phyloP scores from a whole-genome alignment of 108 stramenopile genomes.

The Cyclotella distinguenda region DNA sequence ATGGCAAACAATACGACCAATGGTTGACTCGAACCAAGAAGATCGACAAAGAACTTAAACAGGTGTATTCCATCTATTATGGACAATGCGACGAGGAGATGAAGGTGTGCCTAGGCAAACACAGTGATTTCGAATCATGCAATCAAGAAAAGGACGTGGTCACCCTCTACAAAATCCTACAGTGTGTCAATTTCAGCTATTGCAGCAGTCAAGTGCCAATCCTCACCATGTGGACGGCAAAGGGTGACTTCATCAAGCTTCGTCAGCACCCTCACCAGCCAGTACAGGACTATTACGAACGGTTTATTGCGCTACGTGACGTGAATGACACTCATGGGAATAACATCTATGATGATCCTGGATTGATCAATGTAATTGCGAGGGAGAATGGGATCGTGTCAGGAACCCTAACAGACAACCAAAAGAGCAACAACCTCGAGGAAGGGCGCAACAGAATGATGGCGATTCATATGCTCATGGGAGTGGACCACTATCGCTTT shows the following conservation, averaged over 20 bases:
- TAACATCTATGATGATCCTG: neutral
- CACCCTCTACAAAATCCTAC: neutral
- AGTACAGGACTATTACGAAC: neutral
- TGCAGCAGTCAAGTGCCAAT: neutral
- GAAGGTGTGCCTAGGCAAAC: neutral
- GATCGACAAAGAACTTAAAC: neutral
- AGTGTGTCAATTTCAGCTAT: neutral
- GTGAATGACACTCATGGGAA: neutral
- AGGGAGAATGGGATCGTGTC: neutral
- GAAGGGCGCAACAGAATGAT: neutral
- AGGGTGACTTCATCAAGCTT: no score
- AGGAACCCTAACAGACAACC: neutral
- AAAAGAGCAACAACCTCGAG: neutral
- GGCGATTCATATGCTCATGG: no score
- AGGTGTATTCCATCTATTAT: neutral
- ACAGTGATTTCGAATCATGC: neutral
- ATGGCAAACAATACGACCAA: neutral
- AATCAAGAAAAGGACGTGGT: neutral
- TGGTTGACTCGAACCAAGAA: neutral
- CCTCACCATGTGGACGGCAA: neutral
- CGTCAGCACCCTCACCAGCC: no score
- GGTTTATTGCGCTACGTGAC: neutral
- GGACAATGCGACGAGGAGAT: slow-evolving; percentile 1
- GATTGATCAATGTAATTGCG: neutral
- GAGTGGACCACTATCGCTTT: no score